A percentile compares a stretch with the other conserved stretches of the same genome.
phyloP scores from a whole-genome alignment of 495 filamentous ascomycete species.

The Neurospora sp. region DNA sequence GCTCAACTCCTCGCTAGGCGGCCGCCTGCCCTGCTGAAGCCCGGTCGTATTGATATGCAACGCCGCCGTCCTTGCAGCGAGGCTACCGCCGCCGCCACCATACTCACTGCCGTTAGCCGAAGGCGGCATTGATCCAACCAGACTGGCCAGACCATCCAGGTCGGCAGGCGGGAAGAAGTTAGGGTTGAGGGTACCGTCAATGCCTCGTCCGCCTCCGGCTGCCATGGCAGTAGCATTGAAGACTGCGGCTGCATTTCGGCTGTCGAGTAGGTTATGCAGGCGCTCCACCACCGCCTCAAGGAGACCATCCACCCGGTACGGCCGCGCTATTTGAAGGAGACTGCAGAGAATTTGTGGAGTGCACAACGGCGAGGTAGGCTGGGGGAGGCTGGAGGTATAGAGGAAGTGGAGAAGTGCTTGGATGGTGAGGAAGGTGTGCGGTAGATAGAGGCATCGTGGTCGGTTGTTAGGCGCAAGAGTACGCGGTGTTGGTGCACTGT shows the following conservation, averaged over 20 bases:
- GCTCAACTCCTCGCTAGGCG: conserved; percentile 39
- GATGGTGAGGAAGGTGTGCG: conserved; percentile 81
- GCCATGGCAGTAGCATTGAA: conserved; percentile 99
- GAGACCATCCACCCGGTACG: conserved; percentile 85
- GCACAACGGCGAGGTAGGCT: conserved; percentile 65
- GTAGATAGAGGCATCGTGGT: conserved; percentile 81
- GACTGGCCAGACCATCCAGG: conserved; percentile 16
- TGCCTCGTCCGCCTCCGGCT: conserved; percentile 78
- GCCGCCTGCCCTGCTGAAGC: conserved; percentile 21
- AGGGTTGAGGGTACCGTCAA: conserved; percentile 38
- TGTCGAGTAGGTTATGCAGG: conserved; percentile 82
- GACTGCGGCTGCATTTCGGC: conserved; percentile 86
- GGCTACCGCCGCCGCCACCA: conserved; percentile 7
- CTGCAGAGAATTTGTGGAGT: conserved; percentile 94
- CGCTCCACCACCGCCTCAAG: conserved; percentile 86
- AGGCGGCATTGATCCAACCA: conserved; percentile 15
- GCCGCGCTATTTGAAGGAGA: conserved; percentile 83
- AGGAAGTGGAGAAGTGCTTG: conserved; percentile 83
- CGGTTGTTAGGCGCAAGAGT: conserved; percentile 59
- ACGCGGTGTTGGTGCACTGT: conserved; percentile 36
- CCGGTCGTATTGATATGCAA: conserved; percentile 31
- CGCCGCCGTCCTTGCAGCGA: conserved; percentile 8
- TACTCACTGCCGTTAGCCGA: conserved; percentile 12
- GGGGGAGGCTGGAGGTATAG: conserved; percentile 81
- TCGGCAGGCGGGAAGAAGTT: conserved; percentile 32